These are phyloP conservation scores for Eutrema yunnanense DNA, from an alignment of 345 rosid genomes.

Conservation along the genomic window DNA sequence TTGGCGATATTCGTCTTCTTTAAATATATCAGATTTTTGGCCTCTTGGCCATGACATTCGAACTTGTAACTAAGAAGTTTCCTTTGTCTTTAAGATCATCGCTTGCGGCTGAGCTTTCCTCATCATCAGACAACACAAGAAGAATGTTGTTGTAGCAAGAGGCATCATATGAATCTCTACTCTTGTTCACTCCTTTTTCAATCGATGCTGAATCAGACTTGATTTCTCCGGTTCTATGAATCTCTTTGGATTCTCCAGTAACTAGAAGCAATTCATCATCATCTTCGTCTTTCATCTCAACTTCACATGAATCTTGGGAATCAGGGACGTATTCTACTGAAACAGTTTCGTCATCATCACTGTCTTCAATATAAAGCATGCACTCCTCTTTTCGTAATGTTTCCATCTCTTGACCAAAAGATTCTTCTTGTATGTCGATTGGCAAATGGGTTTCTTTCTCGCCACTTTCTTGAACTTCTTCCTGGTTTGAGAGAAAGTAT, in stretches of 20 bases:
- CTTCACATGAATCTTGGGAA: constrained; percentile 19
- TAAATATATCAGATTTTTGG: background rate
- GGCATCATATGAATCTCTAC: background rate
- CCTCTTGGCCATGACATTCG: constrained; percentile 18
- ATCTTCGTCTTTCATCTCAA: background rate
- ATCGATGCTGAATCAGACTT: constrained; percentile 3
- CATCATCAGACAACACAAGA: constrained; percentile 30
- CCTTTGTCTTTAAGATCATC: background rate
- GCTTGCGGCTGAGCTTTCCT: constrained; percentile 11
- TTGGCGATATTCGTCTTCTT: background rate
- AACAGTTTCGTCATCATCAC: constrained; percentile 19
- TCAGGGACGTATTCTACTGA: constrained; percentile 20
- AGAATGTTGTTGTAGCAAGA: constrained; percentile 4
- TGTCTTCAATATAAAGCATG: constrained; percentile 21
- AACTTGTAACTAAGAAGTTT: background rate
- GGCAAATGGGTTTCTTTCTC: constrained; percentile 28
- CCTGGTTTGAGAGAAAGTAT: constrained; percentile 33
- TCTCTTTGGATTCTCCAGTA: constrained; percentile 8
- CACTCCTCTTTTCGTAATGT: constrained; percentile 5
- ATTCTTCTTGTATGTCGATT: constrained; percentile 12
- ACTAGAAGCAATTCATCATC: constrained; percentile 9
- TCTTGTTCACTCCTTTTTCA: constrained; percentile 5
- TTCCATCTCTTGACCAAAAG: background rate
- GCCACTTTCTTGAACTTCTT: constrained; percentile 42
- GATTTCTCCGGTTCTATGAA: background rate